Conservation (phyloP, 1,139 yeast genomes). For the Debaryomycetaceae sp. region DNA sequence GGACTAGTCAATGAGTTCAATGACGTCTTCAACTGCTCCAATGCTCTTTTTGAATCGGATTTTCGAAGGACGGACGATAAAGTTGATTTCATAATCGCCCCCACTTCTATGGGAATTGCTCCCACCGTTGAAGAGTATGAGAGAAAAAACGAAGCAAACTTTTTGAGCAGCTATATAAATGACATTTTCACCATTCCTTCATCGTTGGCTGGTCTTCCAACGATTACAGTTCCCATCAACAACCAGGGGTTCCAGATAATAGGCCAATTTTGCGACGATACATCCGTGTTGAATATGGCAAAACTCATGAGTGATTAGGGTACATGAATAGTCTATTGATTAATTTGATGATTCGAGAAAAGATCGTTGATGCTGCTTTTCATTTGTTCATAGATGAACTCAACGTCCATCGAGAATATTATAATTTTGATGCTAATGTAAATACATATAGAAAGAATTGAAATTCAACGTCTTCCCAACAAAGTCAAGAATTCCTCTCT, state of each 20-base stretch:
- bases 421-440: slow-evolving; percentile 6
- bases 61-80: slow-evolving; percentile 14
- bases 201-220: slow-evolving; percentile 87
- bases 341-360: no score
- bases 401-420: no score
- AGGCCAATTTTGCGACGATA: slow-evolving; percentile 86
- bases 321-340: slow-evolving; percentile 2
- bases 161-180: slow-evolving; percentile 66
- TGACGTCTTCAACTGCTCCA: slow-evolving; percentile 50
- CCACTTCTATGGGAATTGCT: slow-evolving; percentile 67
- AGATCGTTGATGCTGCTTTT: no score
- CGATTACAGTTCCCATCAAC: slow-evolving; percentile 66
- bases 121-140: slow-evolving; percentile 46
- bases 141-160: slow-evolving; percentile 29
- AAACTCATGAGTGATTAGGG: slow-evolving; percentile 6
- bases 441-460: slow-evolving; percentile 6
- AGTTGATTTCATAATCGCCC: slow-evolving; percentile 73
- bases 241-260: slow-evolving; percentile 65
- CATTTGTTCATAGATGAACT: no score
- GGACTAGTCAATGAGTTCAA: slow-evolving; percentile 65
- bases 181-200: slow-evolving; percentile 90
- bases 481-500: slow-evolving; percentile 93
- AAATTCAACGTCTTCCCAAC: slow-evolving; percentile 48
- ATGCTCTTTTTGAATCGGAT: slow-evolving; percentile 31
- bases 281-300: slow-evolving; percentile 47